Percentiles rank a stretch among this genome's conserved stretches.
Conservation (phyloP, 495 filamentous ascomycete genomes). For the Lasiosphaeris hirsuta region DNA sequence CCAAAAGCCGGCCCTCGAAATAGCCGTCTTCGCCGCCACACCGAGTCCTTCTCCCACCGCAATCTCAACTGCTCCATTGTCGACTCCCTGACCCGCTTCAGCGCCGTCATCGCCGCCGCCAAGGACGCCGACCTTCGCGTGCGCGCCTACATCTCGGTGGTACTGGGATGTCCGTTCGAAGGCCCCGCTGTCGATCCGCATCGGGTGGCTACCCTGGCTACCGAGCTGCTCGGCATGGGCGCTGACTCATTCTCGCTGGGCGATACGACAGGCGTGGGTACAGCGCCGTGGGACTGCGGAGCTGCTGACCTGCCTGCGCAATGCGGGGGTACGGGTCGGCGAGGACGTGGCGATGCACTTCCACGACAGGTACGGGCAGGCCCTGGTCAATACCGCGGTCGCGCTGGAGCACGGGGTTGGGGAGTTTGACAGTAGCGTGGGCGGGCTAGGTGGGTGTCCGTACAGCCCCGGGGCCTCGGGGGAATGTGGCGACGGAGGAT, state of each 20-base stretch:
- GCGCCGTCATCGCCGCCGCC: too few relatives aligned
- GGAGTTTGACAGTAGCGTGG: slow-evolving; percentile 86
- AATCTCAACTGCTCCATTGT: slow-evolving; percentile 90
- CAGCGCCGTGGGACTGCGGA: slow-evolving; percentile 72
- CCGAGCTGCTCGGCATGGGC: slow-evolving; percentile 87
- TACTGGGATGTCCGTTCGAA: too few relatives aligned
- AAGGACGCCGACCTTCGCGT: too few relatives aligned
- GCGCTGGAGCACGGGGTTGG: slow-evolving; percentile 84
- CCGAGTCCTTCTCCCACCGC: slow-evolving; percentile 82
- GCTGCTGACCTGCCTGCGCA: slow-evolving; percentile 65
- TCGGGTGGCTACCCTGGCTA: slow-evolving; percentile 78
- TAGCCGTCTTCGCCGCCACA: slow-evolving; percentile 90
- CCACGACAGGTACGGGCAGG: slow-evolving; percentile 95
- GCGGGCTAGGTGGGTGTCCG: slow-evolving; percentile 89
- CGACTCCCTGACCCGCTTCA: slow-evolving; percentile 90
- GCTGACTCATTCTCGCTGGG: slow-evolving; percentile 92
- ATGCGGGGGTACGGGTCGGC: slow-evolving; percentile 71
- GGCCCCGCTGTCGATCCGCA: slow-evolving; percentile 75
- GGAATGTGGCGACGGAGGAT: too few relatives aligned
- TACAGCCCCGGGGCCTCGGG: slow-evolving; percentile 91
- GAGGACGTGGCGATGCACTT: slow-evolving; percentile 90
- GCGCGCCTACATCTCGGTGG: too few relatives aligned
- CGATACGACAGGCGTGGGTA: slow-evolving; percentile 97
- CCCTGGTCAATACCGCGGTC: too few relatives aligned
- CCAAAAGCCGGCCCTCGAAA: slow-evolving; percentile 57